These are phyloP conservation scores for Simplicillium aogashimaense DNA, from an alignment of 2,329 filamentous ascomycete genomes.

Conservation along the genomic window DNA sequence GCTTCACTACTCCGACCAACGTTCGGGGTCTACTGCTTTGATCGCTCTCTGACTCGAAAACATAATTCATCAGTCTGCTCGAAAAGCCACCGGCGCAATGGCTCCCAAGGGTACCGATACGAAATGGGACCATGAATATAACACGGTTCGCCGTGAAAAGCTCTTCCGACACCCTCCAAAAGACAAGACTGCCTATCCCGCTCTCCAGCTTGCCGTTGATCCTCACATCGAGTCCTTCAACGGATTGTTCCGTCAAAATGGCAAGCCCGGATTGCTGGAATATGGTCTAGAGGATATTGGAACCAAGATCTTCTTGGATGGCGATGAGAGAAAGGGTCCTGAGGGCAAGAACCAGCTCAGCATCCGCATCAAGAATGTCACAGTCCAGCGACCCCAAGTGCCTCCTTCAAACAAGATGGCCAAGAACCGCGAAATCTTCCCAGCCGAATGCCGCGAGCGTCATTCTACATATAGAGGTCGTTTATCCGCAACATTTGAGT, in stretches of 20 bases:
- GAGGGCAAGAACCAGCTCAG: conserved; percentile 63
- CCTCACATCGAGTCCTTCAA: conserved; percentile 97
- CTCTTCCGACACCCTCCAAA: conserved; percentile 84
- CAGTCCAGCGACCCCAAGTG: conserved; percentile 71
- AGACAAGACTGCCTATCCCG: conserved; percentile 80
- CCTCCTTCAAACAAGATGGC: conserved; percentile 78
- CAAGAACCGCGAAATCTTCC: conserved; percentile 75
- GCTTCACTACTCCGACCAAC: too few relatives aligned
- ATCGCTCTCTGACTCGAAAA: too few relatives aligned
- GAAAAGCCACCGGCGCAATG: conserved; percentile 28
- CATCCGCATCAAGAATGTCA: conserved; percentile 71
- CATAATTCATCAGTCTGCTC: neutral
- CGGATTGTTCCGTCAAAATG: conserved; percentile 67
- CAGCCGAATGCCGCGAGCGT: conserved; percentile 87
- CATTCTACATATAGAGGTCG: conserved; percentile 87
- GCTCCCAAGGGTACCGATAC: conserved; percentile 50
- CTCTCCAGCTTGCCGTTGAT: conserved; percentile 73
- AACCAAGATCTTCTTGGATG: conserved; percentile 77
- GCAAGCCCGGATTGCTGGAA: conserved; percentile 48
- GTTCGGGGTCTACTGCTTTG: too few relatives aligned
- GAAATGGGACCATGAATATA: conserved; percentile 76
- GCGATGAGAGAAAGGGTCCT: conserved; percentile 52
- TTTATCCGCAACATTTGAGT: conserved; percentile 75
- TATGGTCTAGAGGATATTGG: conserved; percentile 83
- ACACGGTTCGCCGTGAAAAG: conserved; percentile 75